These are phyloP conservation scores for Pulveroboletus frians DNA, from an alignment of 768 basidiomycete genomes.

Conservation along the genomic window DNA sequence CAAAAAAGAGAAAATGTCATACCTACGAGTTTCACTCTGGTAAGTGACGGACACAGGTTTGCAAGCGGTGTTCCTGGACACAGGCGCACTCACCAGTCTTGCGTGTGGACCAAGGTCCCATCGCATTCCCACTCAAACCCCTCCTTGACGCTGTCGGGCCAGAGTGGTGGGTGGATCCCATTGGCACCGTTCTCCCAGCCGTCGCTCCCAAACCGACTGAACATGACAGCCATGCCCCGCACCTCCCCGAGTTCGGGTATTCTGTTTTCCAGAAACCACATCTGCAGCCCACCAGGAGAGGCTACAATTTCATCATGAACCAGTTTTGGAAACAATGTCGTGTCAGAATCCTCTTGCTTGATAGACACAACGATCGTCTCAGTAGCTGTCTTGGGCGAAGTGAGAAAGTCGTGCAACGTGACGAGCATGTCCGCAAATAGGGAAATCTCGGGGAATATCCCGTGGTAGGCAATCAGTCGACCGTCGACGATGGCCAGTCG, in stretches of 20 bases:
- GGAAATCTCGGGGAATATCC: slow-evolving; percentile 64
- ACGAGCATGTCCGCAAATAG: slow-evolving; percentile 63
- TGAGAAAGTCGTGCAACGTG: slow-evolving; percentile 60
- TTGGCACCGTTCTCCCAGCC: slow-evolving; percentile 72
- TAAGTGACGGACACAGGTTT: slow-evolving; percentile 3
- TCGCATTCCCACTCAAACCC: slow-evolving; percentile 81
- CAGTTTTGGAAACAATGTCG: slow-evolving; percentile 51
- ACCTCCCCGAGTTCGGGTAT: slow-evolving; percentile 81
- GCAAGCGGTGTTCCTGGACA: background rate
- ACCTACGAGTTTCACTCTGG: slow-evolving; percentile 43
- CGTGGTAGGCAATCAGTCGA: slow-evolving; percentile 74
- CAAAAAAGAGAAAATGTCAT: slow-evolving; percentile 72
- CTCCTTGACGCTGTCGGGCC: slow-evolving; percentile 73
- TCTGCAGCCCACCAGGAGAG: slow-evolving; percentile 45
- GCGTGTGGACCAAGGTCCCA: slow-evolving; percentile 62
- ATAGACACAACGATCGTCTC: slow-evolving; percentile 85
- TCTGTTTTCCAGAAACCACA: slow-evolving; percentile 83
- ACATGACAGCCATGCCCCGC: slow-evolving; percentile 77
- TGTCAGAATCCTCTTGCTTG: slow-evolving; percentile 76
- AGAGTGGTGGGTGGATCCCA: slow-evolving; percentile 81
- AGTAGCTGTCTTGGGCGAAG: slow-evolving; percentile 44
- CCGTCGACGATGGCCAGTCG: slow-evolving; percentile 64
- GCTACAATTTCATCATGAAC: slow-evolving; percentile 60
- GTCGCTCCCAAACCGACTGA: slow-evolving; percentile 69
- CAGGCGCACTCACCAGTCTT: slow-evolving; percentile 66